phyloP scores from a whole-genome alignment of 73 alveolate genomes.

The Durusdinium trenchii region DNA sequence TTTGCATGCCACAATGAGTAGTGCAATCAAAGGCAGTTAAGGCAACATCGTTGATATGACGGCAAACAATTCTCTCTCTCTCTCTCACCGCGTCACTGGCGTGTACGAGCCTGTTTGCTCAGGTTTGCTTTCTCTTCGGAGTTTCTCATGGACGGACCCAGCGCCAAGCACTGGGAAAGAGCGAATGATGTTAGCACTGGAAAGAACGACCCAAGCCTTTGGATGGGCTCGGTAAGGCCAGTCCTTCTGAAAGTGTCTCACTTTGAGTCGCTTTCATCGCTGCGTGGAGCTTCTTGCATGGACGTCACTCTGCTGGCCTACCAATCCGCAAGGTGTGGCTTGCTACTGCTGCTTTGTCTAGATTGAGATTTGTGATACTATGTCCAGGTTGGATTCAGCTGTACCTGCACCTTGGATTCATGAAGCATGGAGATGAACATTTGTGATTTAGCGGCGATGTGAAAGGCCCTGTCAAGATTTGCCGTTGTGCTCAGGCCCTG shows the following conservation, averaged over 20 bases:
- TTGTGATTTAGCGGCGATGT: neutral
- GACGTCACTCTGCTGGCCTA: constrained; percentile 4
- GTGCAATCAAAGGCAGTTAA: too few species aligned
- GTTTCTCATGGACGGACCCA: neutral
- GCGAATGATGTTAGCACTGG: neutral
- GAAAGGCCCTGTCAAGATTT: neutral
- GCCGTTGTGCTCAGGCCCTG: neutral
- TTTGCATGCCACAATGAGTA: too few species aligned
- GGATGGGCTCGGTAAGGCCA: neutral
- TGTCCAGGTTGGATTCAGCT: neutral
- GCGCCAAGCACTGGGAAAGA: neutral
- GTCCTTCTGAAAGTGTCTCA: neutral
- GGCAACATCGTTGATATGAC: too few species aligned
- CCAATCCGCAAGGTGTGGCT: neutral
- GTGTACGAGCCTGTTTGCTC: too few species aligned
- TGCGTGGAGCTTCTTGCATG: neutral
- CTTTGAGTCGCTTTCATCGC: neutral
- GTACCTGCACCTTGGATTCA: neutral
- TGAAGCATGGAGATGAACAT: neutral
- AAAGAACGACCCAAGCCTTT: neutral
- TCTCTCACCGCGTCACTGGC: too few species aligned
- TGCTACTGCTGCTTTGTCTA: neutral
- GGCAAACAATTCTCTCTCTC: too few species aligned
- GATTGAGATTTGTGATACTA: neutral
- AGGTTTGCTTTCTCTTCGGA: constrained; percentile 29